These are phyloP conservation scores for Ustilago hordei DNA, from an alignment of 1,284 basidiomycete species.

Conservation along the genomic window DNA sequence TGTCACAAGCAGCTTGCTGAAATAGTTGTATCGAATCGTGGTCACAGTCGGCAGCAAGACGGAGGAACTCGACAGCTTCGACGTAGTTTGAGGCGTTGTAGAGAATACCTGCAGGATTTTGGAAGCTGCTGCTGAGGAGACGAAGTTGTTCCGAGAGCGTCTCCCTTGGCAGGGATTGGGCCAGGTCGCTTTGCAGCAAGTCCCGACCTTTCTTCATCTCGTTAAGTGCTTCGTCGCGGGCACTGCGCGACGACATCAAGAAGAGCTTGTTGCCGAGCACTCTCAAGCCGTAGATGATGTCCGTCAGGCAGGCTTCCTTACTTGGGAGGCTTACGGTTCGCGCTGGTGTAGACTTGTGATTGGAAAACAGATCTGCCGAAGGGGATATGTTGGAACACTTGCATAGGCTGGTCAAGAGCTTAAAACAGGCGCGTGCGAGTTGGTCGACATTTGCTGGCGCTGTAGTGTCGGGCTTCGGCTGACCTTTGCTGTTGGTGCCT, in stretches of 20 bases:
- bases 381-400: neutral
- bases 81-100: conserved; percentile 65
- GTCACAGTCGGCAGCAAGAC: conserved; percentile 55
- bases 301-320: conserved; percentile 27
- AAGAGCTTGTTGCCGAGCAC: conserved; percentile 48
- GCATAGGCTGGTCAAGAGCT: conserved; percentile 27
- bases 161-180: conserved; percentile 10
- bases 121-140: conserved; percentile 66
- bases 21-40: conserved; percentile 28
- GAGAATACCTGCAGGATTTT: conserved; percentile 69
- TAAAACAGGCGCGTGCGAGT: conserved; percentile 36
- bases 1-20: neutral
- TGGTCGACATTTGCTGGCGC: conserved; percentile 23
- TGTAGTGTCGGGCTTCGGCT: conserved; percentile 26
- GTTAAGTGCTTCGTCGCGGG: conserved; percentile 22
- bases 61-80: conserved; percentile 61
- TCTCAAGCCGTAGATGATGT: conserved; percentile 40
- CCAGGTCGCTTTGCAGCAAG: conserved; percentile 16
- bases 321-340: conserved; percentile 22
- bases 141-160: conserved; percentile 33
- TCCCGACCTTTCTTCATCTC: conserved; percentile 24
- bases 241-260: conserved; percentile 19
- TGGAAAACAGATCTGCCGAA: neutral
- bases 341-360: conserved; percentile 10
- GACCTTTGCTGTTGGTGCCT: conserved; percentile 41